phyloP scores from a whole-genome alignment of 2,329 filamentous ascomycete species.

The Nemania sp. region DNA sequence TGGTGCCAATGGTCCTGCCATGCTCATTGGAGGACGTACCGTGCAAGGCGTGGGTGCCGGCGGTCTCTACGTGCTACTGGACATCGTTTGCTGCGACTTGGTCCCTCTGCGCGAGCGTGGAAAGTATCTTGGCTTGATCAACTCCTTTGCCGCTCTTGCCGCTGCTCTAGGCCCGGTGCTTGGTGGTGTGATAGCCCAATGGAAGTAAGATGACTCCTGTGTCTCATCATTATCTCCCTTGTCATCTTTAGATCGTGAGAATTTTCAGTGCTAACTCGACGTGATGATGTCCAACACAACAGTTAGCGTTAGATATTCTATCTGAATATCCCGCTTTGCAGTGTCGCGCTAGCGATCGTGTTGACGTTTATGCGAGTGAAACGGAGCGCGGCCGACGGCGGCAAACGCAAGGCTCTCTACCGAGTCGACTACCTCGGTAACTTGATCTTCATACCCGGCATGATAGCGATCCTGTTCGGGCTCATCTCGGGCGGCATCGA shows the following conservation, averaged over 20 bases:
- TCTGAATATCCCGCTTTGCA: background rate
- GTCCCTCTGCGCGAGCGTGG: conserved; percentile 51
- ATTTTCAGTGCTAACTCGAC: no score
- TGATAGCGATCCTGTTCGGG: background rate
- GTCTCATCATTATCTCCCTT: no score
- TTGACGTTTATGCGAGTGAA: background rate
- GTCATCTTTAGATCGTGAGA: no score
- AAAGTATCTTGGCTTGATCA: conserved; percentile 43
- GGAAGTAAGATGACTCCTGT: background rate
- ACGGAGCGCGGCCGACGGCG: background rate
- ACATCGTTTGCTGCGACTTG: conserved; percentile 54
- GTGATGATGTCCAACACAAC: no score
- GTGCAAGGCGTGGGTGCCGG: conserved; percentile 49
- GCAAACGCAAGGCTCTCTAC: no score
- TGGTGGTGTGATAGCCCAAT: conserved; percentile 26
- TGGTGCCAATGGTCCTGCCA: conserved; percentile 42
- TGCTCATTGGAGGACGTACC: conserved; percentile 47
- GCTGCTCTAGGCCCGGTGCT: conserved; percentile 39
- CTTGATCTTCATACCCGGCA: background rate
- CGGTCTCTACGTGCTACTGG: conserved; percentile 43
- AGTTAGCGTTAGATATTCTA: background rate
- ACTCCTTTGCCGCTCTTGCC: conserved; percentile 39
- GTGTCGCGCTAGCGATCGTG: background rate
- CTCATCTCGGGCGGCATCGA: background rate
- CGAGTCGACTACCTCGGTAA: background rate